Evolutionary conservation across 2,329 filamentous ascomycete genomes (phyloP).

Genomic region (Geosmithia putterillii): DNA sequence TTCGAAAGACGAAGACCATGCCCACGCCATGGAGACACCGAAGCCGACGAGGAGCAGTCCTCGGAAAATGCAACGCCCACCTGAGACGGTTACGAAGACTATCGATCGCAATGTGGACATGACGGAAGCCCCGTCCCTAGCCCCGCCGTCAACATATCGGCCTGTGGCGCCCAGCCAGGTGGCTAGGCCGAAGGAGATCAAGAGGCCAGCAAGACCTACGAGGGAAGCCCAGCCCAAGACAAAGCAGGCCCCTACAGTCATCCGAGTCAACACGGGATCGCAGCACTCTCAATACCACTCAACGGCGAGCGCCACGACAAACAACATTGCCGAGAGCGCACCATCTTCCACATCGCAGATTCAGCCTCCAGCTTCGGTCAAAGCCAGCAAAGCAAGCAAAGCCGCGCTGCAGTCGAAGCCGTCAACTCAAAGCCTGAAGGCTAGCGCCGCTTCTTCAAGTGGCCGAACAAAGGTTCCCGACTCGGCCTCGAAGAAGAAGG

Average conservation of each 20-base stretch:
- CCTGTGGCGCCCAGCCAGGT: conserved; percentile 32
- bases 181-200: conserved; percentile 38
- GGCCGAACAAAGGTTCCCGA: conserved; percentile 60
- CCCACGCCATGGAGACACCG: conserved; percentile 24
- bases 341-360: conserved; percentile 20
- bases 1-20: conserved; percentile 35
- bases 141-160: conserved; percentile 48
- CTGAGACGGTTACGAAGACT: conserved; percentile 22
- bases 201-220: conserved; percentile 48
- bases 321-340: conserved; percentile 36
- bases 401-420: conserved; percentile 47
- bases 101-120: conserved; percentile 39
- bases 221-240: conserved; percentile 46
- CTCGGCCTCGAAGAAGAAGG: conserved; percentile 68
- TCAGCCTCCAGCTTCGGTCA: conserved; percentile 19
- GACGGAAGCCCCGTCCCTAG: conserved; percentile 43
- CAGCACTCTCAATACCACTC: conserved; percentile 41
- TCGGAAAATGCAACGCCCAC: conserved; percentile 1
- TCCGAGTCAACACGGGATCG: conserved; percentile 56
- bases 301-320: conserved; percentile 33
- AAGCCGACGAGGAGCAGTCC: conserved; percentile 39
- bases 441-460: conserved; percentile 36
- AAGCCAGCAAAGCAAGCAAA: conserved; percentile 55
- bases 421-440: conserved; percentile 48
- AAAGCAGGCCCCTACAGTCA: conserved; percentile 58